phyloP scores from a whole-genome alignment of 164 flowering plant genomes.

The Tetracentron sinense region DNA sequence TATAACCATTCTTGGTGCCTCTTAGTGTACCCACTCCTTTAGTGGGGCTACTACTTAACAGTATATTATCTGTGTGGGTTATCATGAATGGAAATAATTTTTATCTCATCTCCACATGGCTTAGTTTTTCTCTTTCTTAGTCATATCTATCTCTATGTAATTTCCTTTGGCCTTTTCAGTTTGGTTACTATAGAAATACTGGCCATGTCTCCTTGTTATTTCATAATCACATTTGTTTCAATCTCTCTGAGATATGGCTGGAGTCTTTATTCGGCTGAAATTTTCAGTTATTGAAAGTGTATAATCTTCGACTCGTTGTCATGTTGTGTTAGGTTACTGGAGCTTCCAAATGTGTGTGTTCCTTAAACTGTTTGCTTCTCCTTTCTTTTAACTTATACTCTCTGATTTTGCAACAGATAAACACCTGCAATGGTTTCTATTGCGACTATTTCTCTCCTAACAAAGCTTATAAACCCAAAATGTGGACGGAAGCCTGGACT shows the following conservation, averaged over 20 bases:
- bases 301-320: no score
- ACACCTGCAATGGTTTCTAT: constrained; percentile 96
- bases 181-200: no score
- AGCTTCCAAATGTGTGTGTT: background rate
- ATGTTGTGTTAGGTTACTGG: background rate
- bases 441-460: constrained; percentile 96
- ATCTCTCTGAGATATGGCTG: no score
- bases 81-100: background rate
- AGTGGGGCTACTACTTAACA: background rate
- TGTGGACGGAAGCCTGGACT: constrained; percentile 99
- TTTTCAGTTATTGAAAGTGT: no score
- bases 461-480: constrained; percentile 86
- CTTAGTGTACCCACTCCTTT: no score
- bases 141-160: background rate
- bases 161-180: background rate
- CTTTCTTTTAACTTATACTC: constrained; percentile 5
- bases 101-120: background rate
- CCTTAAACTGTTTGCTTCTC: background rate
- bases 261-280: no score
- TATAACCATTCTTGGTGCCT: background rate
- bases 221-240: no score
- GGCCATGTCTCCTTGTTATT: no score
- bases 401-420: constrained; percentile 52
- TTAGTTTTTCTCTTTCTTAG: background rate
- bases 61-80: background rate